Conservation (phyloP, 768 basidiomycete species). For the Podaxis sp. region DNA sequence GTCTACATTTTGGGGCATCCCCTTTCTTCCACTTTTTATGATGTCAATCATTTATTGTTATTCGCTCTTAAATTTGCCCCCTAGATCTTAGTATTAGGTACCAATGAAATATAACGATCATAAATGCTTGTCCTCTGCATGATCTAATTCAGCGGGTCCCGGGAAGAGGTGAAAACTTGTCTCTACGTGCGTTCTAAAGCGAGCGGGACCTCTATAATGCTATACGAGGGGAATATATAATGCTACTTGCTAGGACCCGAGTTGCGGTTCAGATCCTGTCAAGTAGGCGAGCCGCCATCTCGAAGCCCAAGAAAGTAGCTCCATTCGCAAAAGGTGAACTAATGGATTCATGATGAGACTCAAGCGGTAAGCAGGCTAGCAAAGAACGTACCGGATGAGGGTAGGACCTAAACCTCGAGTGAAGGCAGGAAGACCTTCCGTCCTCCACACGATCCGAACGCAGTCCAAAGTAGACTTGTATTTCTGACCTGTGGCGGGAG, state of each 20-base stretch:
- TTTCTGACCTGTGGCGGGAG: constrained; percentile 68
- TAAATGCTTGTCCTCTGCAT: not conserved
- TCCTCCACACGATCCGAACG: constrained; percentile 74
- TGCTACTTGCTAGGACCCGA: not conserved
- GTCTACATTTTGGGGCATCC: not conserved
- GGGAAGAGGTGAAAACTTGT: not conserved
- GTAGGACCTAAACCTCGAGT: constrained; percentile 90
- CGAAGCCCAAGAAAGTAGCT: constrained; percentile 94
- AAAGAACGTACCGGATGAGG: constrained; percentile 67
- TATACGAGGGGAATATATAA: not conserved
- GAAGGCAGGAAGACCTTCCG: constrained; percentile 84
- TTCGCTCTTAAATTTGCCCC: not conserved
- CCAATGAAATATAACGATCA: not conserved
- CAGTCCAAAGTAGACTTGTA: constrained; percentile 84
- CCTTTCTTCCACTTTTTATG: not conserved
- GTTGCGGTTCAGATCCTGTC: constrained; percentile 29
- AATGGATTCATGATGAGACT: not conserved
- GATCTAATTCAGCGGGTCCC: not conserved
- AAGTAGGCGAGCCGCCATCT: constrained; percentile 78
- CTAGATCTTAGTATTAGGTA: not conserved
- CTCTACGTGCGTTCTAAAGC: not conserved
- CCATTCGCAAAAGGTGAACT: constrained; percentile 97
- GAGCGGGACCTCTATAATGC: not conserved
- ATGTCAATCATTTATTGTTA: not conserved
- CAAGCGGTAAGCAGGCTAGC: not conserved